These are phyloP conservation scores for Stagonosporopsis rhizophila DNA, from an alignment of 2,329 filamentous ascomycete genomes.

Conservation along the genomic window DNA sequence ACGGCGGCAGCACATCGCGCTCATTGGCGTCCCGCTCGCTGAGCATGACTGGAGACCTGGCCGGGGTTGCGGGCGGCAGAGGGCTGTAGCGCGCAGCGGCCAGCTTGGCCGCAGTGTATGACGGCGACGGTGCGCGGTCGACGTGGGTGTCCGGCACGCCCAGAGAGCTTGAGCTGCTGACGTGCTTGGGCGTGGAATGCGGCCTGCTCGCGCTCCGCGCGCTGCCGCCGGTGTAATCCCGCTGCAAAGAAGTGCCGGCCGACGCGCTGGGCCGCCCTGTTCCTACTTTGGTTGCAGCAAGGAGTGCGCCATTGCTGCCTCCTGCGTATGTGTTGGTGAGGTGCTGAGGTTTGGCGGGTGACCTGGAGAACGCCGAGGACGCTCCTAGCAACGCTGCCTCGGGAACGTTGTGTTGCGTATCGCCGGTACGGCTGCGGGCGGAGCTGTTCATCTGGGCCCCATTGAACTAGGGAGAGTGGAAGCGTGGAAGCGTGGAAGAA, in stretches of 20 bases:
- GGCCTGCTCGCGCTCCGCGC: constrained; percentile 31
- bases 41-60: constrained; percentile 20
- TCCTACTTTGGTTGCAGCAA: constrained; percentile 54
- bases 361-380: constrained; percentile 56
- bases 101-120: constrained; percentile 67
- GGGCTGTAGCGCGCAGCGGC: constrained; percentile 68
- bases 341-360: constrained; percentile 51
- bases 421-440: constrained; percentile 43
- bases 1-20: constrained; percentile 39
- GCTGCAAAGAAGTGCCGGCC: constrained; percentile 30
- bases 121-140: constrained; percentile 57
- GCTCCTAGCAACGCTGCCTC: constrained; percentile 60
- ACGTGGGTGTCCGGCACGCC: constrained; percentile 37
- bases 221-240: constrained; percentile 44
- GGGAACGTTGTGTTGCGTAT: constrained; percentile 47
- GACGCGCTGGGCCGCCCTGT: constrained; percentile 30
- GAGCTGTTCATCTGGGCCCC: constrained; percentile 47
- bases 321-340: constrained; percentile 50
- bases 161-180: constrained; percentile 42
- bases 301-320: constrained; percentile 52
- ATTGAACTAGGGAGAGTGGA: constrained; percentile 36
- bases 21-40: constrained; percentile 36
- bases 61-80: constrained; percentile 32
- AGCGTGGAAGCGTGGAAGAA: constrained; percentile 1
- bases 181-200: constrained; percentile 29